Conservation (phyloP, 2,329 filamentous ascomycete species). For the Nigrograna mackinnonii region DNA sequence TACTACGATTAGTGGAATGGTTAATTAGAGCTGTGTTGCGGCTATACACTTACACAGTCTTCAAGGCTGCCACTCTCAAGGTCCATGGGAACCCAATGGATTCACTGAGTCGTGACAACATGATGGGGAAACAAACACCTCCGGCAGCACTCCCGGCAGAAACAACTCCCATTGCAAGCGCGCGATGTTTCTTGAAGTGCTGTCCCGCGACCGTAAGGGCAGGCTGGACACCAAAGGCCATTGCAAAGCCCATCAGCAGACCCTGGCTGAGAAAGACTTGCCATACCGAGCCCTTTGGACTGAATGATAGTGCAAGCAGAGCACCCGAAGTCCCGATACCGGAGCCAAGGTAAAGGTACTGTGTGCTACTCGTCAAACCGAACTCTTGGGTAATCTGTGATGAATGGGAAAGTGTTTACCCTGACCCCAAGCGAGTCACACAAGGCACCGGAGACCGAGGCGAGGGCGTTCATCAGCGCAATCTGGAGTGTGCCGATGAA, state of each 20-base stretch:
- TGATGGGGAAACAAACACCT: constrained; percentile 6
- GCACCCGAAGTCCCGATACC: constrained; percentile 1
- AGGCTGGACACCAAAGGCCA: constrained; percentile 10
- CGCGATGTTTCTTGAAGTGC: constrained; percentile 9
- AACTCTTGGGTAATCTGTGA: too few species aligned
- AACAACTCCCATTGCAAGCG: constrained; percentile 10
- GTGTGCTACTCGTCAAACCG: too few species aligned
- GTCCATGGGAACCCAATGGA: constrained; percentile 9
- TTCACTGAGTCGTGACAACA: constrained; percentile 5
- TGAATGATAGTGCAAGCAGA: constrained; percentile 2
- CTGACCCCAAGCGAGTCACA: constrained; percentile 4
- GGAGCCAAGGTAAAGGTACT: constrained; percentile 3
- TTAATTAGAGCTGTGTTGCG: neutral
- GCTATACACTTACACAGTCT: constrained; percentile 2
- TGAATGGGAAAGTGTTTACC: too few species aligned
- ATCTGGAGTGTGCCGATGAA: constrained; percentile 48
- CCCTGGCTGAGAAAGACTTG: constrained; percentile 8
- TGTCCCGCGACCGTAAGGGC: constrained; percentile 9
- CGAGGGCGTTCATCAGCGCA: constrained; percentile 4
- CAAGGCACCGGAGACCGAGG: constrained; percentile 2
- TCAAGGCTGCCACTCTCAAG: constrained; percentile 4
- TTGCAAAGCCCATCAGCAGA: constrained; percentile 5
- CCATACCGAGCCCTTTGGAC: neutral
- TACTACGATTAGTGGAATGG: neutral
- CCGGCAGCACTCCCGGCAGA: constrained; percentile 7